These are phyloP conservation scores for Gossypium stocksii DNA, from an alignment of 345 rosid genomes.

Conservation along the genomic window DNA sequence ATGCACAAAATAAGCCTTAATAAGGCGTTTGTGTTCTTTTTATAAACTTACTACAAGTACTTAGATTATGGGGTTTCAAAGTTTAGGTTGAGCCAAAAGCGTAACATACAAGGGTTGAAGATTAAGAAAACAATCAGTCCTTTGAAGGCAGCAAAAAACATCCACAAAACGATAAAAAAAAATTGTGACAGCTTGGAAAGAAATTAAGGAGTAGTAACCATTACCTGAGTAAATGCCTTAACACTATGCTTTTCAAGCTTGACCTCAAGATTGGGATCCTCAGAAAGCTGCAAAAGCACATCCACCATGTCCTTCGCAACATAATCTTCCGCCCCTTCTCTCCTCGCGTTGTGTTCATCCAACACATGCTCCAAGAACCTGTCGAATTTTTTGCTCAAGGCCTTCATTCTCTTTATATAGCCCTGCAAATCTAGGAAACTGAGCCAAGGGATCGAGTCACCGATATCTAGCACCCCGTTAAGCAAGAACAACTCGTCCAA, in stretches of 20 bases:
- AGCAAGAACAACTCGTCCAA: constrained; percentile 60
- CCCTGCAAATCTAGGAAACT: constrained; percentile 61
- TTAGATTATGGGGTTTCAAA: not conserved
- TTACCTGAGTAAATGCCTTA: constrained; percentile 58
- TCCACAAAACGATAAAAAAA: not conserved
- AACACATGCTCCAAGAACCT: constrained; percentile 55
- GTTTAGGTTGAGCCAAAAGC: not conserved
- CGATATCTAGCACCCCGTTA: constrained; percentile 57
- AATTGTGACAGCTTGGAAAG: too few relatives aligned
- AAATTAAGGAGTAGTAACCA: too few relatives aligned
- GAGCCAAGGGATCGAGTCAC: constrained; percentile 68
- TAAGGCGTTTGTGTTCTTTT: too few relatives aligned
- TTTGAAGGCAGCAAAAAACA: not conserved
- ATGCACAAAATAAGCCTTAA: too few relatives aligned
- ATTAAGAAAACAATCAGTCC: not conserved
- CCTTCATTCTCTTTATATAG: constrained; percentile 61
- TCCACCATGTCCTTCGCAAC: constrained; percentile 65
- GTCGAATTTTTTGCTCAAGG: constrained; percentile 48
- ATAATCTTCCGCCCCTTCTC: constrained; percentile 29
- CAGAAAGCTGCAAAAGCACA: constrained; percentile 56
- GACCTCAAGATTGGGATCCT: constrained; percentile 51
- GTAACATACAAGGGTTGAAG: not conserved
- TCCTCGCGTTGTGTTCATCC: constrained; percentile 47
- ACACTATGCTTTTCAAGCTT: constrained; percentile 60
- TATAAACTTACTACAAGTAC: too few relatives aligned